phyloP scores from a whole-genome alignment of 345 rosid species.

The Pugionium cornutum region DNA sequence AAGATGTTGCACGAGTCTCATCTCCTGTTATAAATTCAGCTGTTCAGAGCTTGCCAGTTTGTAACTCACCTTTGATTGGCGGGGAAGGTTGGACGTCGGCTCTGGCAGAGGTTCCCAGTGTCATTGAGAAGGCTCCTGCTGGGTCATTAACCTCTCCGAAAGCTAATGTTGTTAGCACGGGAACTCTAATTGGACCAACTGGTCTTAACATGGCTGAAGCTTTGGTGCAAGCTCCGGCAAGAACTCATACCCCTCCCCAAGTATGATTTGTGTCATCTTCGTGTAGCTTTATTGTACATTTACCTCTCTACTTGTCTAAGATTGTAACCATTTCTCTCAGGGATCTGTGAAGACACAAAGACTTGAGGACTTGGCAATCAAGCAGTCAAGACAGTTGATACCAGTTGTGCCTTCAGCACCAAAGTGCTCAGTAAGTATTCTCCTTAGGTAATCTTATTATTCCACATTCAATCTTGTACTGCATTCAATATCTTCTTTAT shows the following conservation, averaged over 20 bases:
- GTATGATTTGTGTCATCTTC: constrained; percentile 40
- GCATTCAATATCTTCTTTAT: constrained; percentile 9
- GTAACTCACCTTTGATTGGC: constrained; percentile 62
- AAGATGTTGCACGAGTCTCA: constrained; percentile 67
- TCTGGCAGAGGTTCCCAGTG: constrained; percentile 67
- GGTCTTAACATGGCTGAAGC: constrained; percentile 98
- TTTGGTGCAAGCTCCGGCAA: constrained; percentile 72
- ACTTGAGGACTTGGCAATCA: constrained; percentile 81
- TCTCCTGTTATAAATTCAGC: constrained; percentile 70
- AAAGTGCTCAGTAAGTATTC: constrained; percentile 65
- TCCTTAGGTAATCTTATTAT: background rate
- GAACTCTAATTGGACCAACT: constrained; percentile 40
- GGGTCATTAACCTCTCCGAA: too few species aligned
- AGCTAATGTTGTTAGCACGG: constrained; percentile 38
- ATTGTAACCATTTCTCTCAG: constrained; percentile 41
- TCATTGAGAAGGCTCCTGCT: constrained; percentile 54
- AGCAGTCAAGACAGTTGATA: constrained; percentile 86
- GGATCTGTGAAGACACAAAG: constrained; percentile 70
- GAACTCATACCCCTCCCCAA: constrained; percentile 58
- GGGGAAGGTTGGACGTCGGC: constrained; percentile 92
- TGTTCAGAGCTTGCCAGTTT: constrained; percentile 69
- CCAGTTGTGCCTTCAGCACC: constrained; percentile 76
- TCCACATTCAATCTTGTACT: background rate
- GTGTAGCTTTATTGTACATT: too few species aligned
- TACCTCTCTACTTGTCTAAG: constrained; percentile 33